Evolutionary conservation across 2,329 filamentous ascomycete species (phyloP), one percentile per base, ranked within the genome.

Genomic region (Fusarium falciforme): DNA sequence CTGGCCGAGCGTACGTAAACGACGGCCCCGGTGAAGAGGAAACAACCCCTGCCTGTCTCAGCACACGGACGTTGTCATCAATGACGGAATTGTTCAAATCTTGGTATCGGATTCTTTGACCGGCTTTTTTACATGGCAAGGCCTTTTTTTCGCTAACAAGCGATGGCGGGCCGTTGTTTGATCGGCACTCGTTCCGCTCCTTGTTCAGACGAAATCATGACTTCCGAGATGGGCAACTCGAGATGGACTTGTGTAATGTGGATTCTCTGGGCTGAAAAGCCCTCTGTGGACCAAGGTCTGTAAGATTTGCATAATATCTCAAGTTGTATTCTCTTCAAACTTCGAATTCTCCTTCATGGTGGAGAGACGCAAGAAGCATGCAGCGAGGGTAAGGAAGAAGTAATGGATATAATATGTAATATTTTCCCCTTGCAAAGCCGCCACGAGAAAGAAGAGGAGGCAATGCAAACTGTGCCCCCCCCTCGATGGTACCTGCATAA

Each of bases 401-500:
- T 25, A 20, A 55, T 2, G 12, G 14, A 49, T 40, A 55, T 22
- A 20, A n/a, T n/a, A 63, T 40, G 33, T 54, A 38, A 59, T 14
- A 38, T 27, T 35, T 52, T 8, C 36, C 36, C 38, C n/a, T 12
- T 52, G 54, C 33, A 49, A 33, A 31, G 29, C 29, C 31, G 25
- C 25, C 16, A 29, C 49, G 29, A 17, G 64, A 63, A 35, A 36
- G 44, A 42, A 58, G 29, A 55, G 27, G 25, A 47, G 42, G 22
- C 14, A 25, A 22, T 40, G 31, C 25, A 42, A 40, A 25, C 17
- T 42, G 20, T 22, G 35, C 42, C n/a, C 11, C 6, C n/a, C 40
- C 20, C 20, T 42, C 11, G 40, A 60, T 25, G 36, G 67, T 71
- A 67, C 69, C 67, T 71, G 67, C 69, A 71, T 71, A 40, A 35